Base-by-base conservation (phyloP, 1,284 basidiomycete genomes). In the Sutorius eximius region DNA sequence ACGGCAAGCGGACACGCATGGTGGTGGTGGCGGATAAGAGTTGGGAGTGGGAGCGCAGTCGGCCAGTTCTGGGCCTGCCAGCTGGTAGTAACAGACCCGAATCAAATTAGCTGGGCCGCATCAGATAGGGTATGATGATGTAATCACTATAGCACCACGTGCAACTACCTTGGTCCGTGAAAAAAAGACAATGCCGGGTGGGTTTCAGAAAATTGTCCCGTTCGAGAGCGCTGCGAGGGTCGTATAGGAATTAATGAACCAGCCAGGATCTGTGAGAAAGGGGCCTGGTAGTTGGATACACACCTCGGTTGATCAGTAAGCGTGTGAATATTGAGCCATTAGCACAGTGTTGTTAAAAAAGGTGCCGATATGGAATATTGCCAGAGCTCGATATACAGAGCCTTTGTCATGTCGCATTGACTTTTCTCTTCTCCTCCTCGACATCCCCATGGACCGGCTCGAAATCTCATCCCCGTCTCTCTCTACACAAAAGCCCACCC, bases 321-420 rank as follows among this genome's bases (percentile, higher is more conserved):
- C 68, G 71, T 72, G 68, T 64, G 68, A 69, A 70, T 49, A 46
- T 60, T 40, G 53, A 38, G 51, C 51, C 48, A 43, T 68, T 71
- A 59, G 57, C 60, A 70, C 56, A 66, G 59, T 63, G 58, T 57
- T 61, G 67, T 58, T 68, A 68, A 71, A 69, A 71, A 70, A 70
- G 64, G 58, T 69, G 69, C 68, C 67, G 71, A 72, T 69, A 71
- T 71, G 68, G 68, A 71, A 70, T 72, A 72, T 71, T 69, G 68
- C 59, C 65, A 67, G 69, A 69, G 68, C 69, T 69, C 71, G 68
- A 69, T 69, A 72, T 70, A 73, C 68, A 64, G 65, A 61, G 70
- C 71, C 68, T 70, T 70, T 70, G 68, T 70, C 68, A 70, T 70
- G 68, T 70, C 59, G 63, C 71, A 66, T 59, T 70, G 67, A 70